Conservation (phyloP, 108 stramenopile species). For the Craspedostauros australis region DNA sequence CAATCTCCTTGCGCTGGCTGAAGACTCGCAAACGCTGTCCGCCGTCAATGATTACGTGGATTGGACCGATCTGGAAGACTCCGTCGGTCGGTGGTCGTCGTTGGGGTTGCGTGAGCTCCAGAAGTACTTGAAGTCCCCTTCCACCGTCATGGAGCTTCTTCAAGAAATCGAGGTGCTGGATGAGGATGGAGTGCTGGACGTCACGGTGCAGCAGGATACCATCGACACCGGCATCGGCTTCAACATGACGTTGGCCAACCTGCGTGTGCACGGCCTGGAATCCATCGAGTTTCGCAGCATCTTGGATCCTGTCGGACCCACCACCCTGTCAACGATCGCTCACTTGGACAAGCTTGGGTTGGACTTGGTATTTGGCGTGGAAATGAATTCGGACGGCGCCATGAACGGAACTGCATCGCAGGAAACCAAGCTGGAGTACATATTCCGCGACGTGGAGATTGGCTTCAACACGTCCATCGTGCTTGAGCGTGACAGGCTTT, state of each 20-base stretch:
- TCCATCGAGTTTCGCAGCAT: conserved; percentile 20
- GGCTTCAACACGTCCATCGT: conserved; percentile 32
- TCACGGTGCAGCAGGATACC: too few relatives aligned
- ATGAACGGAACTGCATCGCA: conserved; percentile 25
- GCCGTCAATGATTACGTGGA: too few relatives aligned
- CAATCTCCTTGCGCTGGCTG: too few relatives aligned
- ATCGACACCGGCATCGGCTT: conserved; percentile 14
- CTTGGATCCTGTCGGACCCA: conserved; percentile 29
- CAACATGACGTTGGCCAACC: conserved; percentile 13
- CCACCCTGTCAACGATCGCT: conserved; percentile 27
- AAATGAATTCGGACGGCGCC: conserved; percentile 9
- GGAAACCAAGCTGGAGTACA: conserved; percentile 22
- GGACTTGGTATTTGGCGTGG: conserved; percentile 20
- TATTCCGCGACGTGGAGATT: conserved; percentile 21
- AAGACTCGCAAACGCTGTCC: too few relatives aligned
- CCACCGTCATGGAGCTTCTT: too few relatives aligned
- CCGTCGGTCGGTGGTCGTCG: too few relatives aligned
- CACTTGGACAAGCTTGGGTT: conserved; percentile 35
- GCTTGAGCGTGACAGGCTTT: conserved; percentile 27
- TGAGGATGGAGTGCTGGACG: conserved; percentile 29
- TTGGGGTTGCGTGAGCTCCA: too few relatives aligned
- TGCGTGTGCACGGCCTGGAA: conserved; percentile 36
- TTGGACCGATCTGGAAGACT: too few relatives aligned
- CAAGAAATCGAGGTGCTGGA: too few relatives aligned
- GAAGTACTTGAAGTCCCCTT: too few relatives aligned